A percentile compares a stretch with the other conserved stretches of the same genome.
phyloP scores from a whole-genome alignment of 352 stramenopile genomes.

The Blastocystis sp. region DNA sequence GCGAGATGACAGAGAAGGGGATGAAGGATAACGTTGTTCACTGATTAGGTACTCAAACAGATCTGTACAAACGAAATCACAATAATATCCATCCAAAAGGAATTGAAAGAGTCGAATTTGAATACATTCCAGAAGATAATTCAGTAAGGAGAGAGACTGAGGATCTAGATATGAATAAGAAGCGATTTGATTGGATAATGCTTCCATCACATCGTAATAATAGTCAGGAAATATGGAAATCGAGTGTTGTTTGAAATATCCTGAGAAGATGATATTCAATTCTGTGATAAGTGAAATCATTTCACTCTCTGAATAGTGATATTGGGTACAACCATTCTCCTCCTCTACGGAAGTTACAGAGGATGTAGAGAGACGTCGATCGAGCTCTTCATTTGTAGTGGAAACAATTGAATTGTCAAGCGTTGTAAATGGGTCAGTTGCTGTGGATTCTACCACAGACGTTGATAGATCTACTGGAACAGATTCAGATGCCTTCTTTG shows the following conservation, averaged over 20 bases:
- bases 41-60: slow-evolving; percentile 55
- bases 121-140: background rate
- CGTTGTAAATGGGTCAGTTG: too few relatives aligned
- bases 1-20: background rate
- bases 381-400: background rate
- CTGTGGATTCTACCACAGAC: too few relatives aligned
- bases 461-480: too few relatives aligned
- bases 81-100: slow-evolving; percentile 3
- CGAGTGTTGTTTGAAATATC: background rate
- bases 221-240: background rate
- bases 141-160: background rate
- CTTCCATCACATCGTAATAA: background rate
- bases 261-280: background rate
- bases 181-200: background rate
- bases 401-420: background rate
- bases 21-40: background rate
- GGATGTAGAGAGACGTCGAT: background rate
- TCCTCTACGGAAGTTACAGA: slow-evolving; percentile 23
- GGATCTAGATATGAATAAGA: background rate
- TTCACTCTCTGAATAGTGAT: slow-evolving; percentile 8
- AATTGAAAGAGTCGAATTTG: slow-evolving; percentile 21
- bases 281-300: background rate
- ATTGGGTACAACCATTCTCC: background rate
- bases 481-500: too few relatives aligned
- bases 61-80: slow-evolving; percentile 32